A percentile compares a stretch with the other conserved stretches of the same genome.
Conservation (phyloP, 2,329 filamentous ascomycete species). For the Sporothrix pseudoabietina region DNA sequence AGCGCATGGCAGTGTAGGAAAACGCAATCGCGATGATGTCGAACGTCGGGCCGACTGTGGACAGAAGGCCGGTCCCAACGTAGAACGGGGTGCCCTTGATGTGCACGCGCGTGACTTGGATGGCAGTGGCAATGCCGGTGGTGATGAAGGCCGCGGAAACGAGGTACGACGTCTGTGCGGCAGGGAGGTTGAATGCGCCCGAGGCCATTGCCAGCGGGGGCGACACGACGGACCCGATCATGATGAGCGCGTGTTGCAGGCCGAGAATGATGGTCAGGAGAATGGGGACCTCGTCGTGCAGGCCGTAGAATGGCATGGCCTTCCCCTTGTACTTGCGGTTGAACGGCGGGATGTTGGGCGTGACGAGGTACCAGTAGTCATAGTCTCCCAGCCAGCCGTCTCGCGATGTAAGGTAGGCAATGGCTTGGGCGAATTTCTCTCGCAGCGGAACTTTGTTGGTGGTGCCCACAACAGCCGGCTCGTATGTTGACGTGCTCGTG, state of each 20-base stretch:
- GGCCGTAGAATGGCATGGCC: slow-evolving; percentile 69
- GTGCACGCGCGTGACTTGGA: slow-evolving; percentile 60
- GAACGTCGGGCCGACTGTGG: slow-evolving; percentile 69
- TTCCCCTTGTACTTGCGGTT: slow-evolving; percentile 47
- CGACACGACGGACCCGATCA: slow-evolving; percentile 59
- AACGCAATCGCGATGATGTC: slow-evolving; percentile 66
- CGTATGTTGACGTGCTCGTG: slow-evolving; percentile 16
- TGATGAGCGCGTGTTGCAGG: slow-evolving; percentile 69
- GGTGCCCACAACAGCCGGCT: slow-evolving; percentile 6
- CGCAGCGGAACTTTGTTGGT: slow-evolving; percentile 14
- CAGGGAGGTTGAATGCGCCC: slow-evolving; percentile 59
- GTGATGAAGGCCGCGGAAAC: slow-evolving; percentile 70
- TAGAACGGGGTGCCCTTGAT: slow-evolving; percentile 59
- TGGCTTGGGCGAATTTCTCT: not conserved
- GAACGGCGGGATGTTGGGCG: slow-evolving; percentile 60
- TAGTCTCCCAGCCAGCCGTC: slow-evolving; percentile 32
- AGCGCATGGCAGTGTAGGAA: slow-evolving; percentile 64
- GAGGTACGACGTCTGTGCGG: slow-evolving; percentile 61
- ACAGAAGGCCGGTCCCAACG: slow-evolving; percentile 66
- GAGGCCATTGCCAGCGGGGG: slow-evolving; percentile 66
- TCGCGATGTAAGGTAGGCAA: slow-evolving; percentile 20
- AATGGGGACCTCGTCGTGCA: slow-evolving; percentile 69
- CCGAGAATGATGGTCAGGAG: slow-evolving; percentile 67
- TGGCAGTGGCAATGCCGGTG: slow-evolving; percentile 63
- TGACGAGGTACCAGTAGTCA: slow-evolving; percentile 46